These are phyloP conservation scores for Xerophyta viscosa DNA, from an alignment of 106 monocot species.

Conservation along the genomic window DNA sequence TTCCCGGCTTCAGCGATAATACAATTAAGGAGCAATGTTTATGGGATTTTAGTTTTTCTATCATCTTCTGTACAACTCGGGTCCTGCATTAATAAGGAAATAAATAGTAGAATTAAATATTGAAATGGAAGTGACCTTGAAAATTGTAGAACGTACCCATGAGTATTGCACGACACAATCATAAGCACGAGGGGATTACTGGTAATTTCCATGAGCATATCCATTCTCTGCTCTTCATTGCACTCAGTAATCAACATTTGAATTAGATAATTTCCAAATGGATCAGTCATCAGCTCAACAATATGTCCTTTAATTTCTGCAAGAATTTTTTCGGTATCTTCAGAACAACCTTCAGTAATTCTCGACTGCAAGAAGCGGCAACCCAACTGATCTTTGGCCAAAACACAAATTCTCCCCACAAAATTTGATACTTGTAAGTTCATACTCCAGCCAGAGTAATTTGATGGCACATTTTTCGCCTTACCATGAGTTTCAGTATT, in stretches of 20 bases:
- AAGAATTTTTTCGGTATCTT: slow-evolving; percentile 49
- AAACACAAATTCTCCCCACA: slow-evolving; percentile 16
- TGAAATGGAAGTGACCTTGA: neutral
- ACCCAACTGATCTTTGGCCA: slow-evolving; percentile 55
- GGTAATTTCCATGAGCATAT: slow-evolving; percentile 35
- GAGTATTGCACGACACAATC: slow-evolving; percentile 47
- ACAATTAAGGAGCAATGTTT: slow-evolving; percentile 34
- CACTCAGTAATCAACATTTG: slow-evolving; percentile 56
- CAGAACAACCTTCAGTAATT: slow-evolving; percentile 23
- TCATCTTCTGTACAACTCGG: slow-evolving; percentile 55
- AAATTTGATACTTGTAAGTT: slow-evolving; percentile 15
- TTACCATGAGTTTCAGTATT: neutral
- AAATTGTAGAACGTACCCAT: slow-evolving; percentile 43
- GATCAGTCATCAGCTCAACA: slow-evolving; percentile 53
- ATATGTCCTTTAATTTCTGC: slow-evolving; percentile 41
- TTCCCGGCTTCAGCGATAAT: slow-evolving; percentile 30
- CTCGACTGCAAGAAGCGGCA: slow-evolving; percentile 47
- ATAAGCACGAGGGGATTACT: slow-evolving; percentile 19
- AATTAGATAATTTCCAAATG: slow-evolving; percentile 49
- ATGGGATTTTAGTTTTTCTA: slow-evolving; percentile 33
- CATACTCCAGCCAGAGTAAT: no score
- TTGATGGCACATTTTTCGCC: neutral
- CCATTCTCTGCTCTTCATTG: slow-evolving; percentile 32
- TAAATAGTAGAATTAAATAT: neutral
- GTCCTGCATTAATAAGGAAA: slow-evolving; percentile 23